phyloP scores from a whole-genome alignment of 2,329 filamentous ascomycete species.

The Xylariaceae sp. region DNA sequence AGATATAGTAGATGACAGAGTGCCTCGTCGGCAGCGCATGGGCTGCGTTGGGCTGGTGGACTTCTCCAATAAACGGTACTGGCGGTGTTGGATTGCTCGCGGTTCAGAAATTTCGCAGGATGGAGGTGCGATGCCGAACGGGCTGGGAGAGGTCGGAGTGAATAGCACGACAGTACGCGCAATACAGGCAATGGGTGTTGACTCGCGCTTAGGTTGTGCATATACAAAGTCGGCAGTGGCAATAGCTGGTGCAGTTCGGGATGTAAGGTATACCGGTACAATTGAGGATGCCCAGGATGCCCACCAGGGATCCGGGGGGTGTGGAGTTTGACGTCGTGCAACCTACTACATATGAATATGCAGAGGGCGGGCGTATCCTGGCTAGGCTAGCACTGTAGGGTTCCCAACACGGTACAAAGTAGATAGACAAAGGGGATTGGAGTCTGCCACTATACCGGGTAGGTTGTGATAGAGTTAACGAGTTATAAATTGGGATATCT shows the following conservation, averaged over 20 bases:
- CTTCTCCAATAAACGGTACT: background rate
- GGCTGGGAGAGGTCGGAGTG: too few relatives aligned
- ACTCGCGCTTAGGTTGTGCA: background rate
- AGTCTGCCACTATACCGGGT: too few relatives aligned
- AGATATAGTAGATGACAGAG: constrained; percentile 31
- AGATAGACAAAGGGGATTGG: too few relatives aligned
- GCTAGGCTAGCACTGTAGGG: too few relatives aligned
- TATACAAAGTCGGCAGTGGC: background rate
- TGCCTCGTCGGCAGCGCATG: constrained; percentile 33
- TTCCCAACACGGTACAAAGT: too few relatives aligned
- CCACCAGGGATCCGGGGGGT: background rate
- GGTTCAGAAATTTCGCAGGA: background rate
- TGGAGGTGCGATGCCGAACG: background rate
- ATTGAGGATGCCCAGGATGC: background rate
- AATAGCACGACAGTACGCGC: too few relatives aligned
- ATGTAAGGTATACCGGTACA: background rate
- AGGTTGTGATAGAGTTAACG: too few relatives aligned
- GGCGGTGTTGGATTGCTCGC: background rate
- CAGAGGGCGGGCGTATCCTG: too few relatives aligned
- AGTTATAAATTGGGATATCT: too few relatives aligned
- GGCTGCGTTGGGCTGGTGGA: constrained; percentile 15
- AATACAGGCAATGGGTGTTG: too few relatives aligned
- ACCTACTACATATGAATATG: too few relatives aligned
- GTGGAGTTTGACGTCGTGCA: too few relatives aligned
- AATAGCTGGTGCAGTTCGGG: background rate